Evolutionary conservation across 2,329 filamentous ascomycete species (phyloP), one percentile per base, ranked within the genome.

Genomic region (Tolypocladium ophioglossoides): DNA sequence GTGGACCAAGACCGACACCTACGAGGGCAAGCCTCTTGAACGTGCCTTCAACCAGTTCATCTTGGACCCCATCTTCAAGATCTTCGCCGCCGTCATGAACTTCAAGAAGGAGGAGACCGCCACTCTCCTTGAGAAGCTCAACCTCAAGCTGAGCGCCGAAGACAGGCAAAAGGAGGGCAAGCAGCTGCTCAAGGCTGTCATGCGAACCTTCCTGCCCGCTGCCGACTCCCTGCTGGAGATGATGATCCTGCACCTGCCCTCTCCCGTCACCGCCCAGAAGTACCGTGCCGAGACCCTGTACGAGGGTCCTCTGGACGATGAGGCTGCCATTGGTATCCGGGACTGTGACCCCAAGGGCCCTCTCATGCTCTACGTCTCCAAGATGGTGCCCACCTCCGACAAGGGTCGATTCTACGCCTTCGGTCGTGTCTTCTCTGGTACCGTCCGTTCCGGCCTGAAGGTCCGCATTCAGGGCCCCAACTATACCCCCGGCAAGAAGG

Each of bases 361-460:
- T 69, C 94, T 99, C 77, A 99, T 99, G 94, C 83, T 97, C 66
- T 99, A 99, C 88, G 91, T 99, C 75, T 99, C 94, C 76, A 99
- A 99, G 90, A 99, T 99, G 94, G 94, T 99, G 71, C 94, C 94
- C 70, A 99, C 94, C 66, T 95, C 91, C 68, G 94, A 99, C 73
- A 97, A 96, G 87, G 94, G 94, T 78, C 92, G 94, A 79, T 99
- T 99, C 90, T 99, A 96, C 81, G 94, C 94, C 75, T 99, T 99
- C 80, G 94, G 94, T 79, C 94, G 94, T 95, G 94, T 99, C 79
- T 99, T 97, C 84, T 82, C 94, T 67, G 94, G 94, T 88, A 97
- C 91, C 73, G 94, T 96, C 80, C 83, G 83, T 71, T 97, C 94
- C 65, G 94, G 94, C 80, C 82, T 97, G 69, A 97, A 97, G 87